A percentile compares a stretch with the other conserved stretches of the same genome.
phyloP scores from a whole-genome alignment of 108 stramenopile species.

The Skeletonema grethae region DNA sequence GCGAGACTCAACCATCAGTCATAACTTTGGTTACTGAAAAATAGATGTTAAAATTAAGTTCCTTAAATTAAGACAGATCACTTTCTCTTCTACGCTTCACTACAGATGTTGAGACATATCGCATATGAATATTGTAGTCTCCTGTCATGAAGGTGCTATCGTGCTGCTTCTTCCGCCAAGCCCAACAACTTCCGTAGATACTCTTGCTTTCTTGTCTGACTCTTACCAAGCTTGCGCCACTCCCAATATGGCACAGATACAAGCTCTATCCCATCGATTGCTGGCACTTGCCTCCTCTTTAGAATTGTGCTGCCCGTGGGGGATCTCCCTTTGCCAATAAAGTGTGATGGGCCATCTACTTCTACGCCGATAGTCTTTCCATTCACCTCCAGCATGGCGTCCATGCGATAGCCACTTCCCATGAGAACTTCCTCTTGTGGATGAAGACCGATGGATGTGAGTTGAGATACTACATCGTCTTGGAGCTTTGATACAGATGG shows the following conservation, averaged over 20 bases:
- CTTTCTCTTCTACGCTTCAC: too few species aligned
- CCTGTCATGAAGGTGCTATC: too few species aligned
- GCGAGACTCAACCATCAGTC: too few species aligned
- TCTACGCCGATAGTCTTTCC: slow-evolving; percentile 15
- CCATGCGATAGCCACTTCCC: slow-evolving; percentile 16
- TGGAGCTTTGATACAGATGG: slow-evolving; percentile 9
- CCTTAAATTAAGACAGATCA: too few species aligned
- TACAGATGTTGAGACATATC: too few species aligned
- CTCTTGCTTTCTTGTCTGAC: too few species aligned
- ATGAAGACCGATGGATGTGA: slow-evolving; percentile 3
- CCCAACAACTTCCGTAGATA: too few species aligned
- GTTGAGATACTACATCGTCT: slow-evolving; percentile 9
- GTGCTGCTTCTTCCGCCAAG: too few species aligned
- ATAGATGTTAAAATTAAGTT: too few species aligned
- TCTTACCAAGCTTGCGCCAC: too few species aligned
- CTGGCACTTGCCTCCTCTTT: neutral
- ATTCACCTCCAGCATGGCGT: slow-evolving; percentile 9
- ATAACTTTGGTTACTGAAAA: too few species aligned
- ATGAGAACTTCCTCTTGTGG: slow-evolving; percentile 15
- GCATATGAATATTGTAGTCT: too few species aligned
- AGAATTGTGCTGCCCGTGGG: neutral
- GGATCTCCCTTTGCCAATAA: slow-evolving; percentile 1
- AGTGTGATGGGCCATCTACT: slow-evolving; percentile 28
- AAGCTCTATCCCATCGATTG: neutral
- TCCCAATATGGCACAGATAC: neutral